Conservation (phyloP, 2,329 filamentous ascomycete species). For the Fusarium hainanense region DNA sequence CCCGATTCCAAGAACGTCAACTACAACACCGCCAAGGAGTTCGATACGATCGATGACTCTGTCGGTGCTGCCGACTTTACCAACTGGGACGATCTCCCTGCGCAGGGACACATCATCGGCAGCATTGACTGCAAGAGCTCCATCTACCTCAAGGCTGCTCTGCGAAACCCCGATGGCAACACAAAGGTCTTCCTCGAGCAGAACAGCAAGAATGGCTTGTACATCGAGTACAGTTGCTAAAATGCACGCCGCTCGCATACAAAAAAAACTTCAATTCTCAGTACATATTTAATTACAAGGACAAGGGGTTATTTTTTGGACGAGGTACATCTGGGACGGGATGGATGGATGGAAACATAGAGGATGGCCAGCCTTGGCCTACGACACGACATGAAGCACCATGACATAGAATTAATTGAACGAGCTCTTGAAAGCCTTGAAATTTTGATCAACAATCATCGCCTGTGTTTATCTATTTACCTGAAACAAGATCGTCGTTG, state of each 20-base stretch:
- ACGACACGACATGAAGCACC: constrained; percentile 14
- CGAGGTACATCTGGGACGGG: background rate
- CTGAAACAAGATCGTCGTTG: background rate
- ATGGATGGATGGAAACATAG: background rate
- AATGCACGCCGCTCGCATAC: background rate
- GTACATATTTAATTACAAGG: constrained; percentile 8
- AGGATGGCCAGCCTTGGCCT: background rate
- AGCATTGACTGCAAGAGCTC: constrained; percentile 44
- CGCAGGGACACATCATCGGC: constrained; percentile 41
- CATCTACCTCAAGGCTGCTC: constrained; percentile 46
- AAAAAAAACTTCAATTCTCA: constrained; percentile 10
- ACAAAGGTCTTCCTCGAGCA: constrained; percentile 48
- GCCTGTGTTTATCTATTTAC: background rate
- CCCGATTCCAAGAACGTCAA: constrained; percentile 38
- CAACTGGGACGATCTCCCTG: constrained; percentile 44
- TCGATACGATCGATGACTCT: constrained; percentile 29
- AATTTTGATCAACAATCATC: background rate
- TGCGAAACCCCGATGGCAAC: constrained; percentile 39
- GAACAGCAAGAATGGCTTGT: constrained; percentile 48
- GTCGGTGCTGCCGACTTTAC: constrained; percentile 48
- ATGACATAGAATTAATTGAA: constrained; percentile 18
- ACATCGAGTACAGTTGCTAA: constrained; percentile 40
- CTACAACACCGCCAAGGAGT: constrained; percentile 38
- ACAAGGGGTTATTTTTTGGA: background rate
- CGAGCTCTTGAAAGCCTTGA: background rate